Evolutionary conservation across 108 stramenopile species (phyloP), one percentile per base, ranked within the genome.

Genomic region (Mediolabrus comicus): DNA sequence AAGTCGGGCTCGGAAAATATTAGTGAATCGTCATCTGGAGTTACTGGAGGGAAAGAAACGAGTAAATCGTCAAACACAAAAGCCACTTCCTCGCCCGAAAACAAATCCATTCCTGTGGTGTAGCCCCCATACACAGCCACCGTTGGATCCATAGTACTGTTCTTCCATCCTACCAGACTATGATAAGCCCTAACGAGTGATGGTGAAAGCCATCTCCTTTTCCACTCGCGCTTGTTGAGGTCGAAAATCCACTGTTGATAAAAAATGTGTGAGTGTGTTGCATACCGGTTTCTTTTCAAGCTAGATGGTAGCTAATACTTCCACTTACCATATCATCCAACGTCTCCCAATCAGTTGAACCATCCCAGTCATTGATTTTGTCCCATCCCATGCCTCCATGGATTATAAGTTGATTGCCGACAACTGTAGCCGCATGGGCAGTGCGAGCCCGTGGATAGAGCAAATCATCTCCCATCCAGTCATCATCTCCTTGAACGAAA

Each of bases 341-440:
- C 6, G 69, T 53, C 12, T 80, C 79, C 83, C 83, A 84, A 2
- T 69, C 61, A 12, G 69, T 72, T 17, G 41, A 49, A 13, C 77
- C 77, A 41, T 74, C 77, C 81, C 81, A 69, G 26, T 65, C 74
- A 28, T 79, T 41, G 10, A 41, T 46, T 14, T 64, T 59, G 30
- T 53, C 46, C 43, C 63, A 59, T 3, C 77, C 70, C 77, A 79
- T 79, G 13, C 83, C 83, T 3, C 83, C 83, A 28, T 84, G 75
- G 10, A 84, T 61, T 0, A 81, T 41, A 0, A 84, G 62, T 31
- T 84, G 58, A 43, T 79, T 59, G 12, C 79, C 83, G 4, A 81
- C 83, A 24, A 84, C 39, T 4, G 79, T 84, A 11, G 83, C 83
- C 10, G 77, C 79, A 58, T 84, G 83, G 1, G 83, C 79, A n/a